These are phyloP conservation scores for Trichophyton equinum DNA, from an alignment of 2,329 filamentous ascomycete genomes.

Conservation along the genomic window DNA sequence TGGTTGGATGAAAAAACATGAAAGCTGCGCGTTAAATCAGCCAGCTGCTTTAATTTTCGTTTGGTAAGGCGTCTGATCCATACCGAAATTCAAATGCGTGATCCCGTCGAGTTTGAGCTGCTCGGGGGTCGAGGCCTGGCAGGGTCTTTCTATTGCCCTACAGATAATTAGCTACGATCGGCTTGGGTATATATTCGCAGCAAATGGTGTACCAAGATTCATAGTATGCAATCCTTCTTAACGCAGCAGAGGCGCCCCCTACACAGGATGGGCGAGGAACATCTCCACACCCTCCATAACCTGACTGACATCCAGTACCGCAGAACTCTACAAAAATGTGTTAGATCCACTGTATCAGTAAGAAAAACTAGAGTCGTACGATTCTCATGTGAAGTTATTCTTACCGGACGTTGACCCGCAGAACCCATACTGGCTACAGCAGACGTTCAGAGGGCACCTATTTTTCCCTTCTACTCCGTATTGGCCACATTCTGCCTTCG, in stretches of 20 bases:
- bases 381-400: not conserved
- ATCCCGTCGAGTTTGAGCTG: not conserved
- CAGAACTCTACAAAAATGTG: not conserved
- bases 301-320: not conserved
- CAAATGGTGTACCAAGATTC: not conserved
- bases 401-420: not conserved
- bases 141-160: not conserved
- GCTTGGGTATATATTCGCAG: not conserved
- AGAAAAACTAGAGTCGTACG: not conserved
- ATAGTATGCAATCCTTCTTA: not conserved
- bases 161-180: not conserved
- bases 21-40: constrained; percentile 17
- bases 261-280: not conserved
- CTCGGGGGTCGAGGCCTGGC: not conserved
- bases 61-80: not conserved
- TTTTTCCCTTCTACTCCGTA: not conserved
- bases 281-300: not conserved
- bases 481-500: constrained; percentile 25
- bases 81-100: not conserved
- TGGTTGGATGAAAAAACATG: constrained; percentile 29
- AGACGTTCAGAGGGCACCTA: not conserved
- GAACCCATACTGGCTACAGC: not conserved
- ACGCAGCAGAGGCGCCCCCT: not conserved
- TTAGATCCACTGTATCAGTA: not conserved
- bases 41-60: not conserved